These are phyloP conservation scores for Alternaria arborescens DNA, from an alignment of 2,329 filamentous ascomycete species.

Conservation along the genomic window DNA sequence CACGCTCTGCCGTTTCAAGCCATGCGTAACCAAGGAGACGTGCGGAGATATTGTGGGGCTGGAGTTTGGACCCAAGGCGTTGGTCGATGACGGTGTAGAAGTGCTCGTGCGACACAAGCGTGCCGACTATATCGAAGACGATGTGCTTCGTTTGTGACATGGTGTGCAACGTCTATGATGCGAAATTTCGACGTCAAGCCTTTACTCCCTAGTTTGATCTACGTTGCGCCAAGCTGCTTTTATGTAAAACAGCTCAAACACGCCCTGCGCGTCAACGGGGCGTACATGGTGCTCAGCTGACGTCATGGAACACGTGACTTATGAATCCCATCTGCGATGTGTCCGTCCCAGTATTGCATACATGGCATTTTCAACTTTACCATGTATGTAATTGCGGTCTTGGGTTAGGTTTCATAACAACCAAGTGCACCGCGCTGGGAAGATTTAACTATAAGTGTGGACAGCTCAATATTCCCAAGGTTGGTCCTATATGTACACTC, in stretches of 20 bases:
- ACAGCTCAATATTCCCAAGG: neutral
- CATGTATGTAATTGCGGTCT: neutral
- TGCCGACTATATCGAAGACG: slow-evolving; percentile 58
- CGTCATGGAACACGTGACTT: neutral
- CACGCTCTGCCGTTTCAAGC: slow-evolving; percentile 59
- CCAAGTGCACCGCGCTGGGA: neutral
- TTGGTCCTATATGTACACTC: neutral
- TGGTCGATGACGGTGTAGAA: slow-evolving; percentile 54
- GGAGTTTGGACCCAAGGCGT: slow-evolving; percentile 55
- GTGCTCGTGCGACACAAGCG: slow-evolving; percentile 58
- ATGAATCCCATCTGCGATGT: neutral
- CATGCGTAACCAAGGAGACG: slow-evolving; percentile 58
- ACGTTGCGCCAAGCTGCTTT: no score
- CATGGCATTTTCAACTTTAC: neutral
- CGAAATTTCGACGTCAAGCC: neutral
- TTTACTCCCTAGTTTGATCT: neutral
- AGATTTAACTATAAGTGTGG: neutral
- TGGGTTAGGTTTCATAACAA: neutral
- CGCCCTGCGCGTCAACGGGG: neutral
- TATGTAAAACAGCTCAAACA: neutral
- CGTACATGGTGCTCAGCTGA: neutral
- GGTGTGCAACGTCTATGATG: neutral
- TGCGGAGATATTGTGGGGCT: slow-evolving; percentile 51
- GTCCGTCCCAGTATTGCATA: neutral
- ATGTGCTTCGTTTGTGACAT: slow-evolving; percentile 19